Conservation (phyloP, 257 asterid genomes). For the Rhazya stricta region DNA sequence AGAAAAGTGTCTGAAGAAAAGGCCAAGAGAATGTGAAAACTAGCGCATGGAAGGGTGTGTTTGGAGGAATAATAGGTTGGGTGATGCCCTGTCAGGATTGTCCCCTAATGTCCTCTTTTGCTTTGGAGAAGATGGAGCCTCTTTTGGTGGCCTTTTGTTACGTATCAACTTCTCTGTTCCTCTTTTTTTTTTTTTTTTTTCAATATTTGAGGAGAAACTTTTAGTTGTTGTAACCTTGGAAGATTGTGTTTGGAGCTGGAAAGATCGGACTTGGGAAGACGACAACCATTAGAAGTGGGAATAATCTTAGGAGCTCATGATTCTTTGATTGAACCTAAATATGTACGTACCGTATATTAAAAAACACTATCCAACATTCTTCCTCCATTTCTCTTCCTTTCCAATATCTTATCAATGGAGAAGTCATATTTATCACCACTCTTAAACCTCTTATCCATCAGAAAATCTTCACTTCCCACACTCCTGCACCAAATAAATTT, state of each 20-base stretch:
- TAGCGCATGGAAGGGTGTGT: conserved; percentile 65
- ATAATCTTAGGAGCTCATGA: conserved; percentile 54
- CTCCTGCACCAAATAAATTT: background rate
- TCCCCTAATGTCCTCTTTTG: conserved; percentile 28
- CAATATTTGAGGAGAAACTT: conserved; percentile 19
- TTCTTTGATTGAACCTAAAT: conserved; percentile 47
- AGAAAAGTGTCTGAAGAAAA: conserved; percentile 38
- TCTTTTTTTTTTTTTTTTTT: conserved; percentile 5
- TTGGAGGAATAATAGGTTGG: conserved; percentile 62
- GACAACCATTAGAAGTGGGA: conserved; percentile 75
- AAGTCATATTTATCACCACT: too few species aligned
- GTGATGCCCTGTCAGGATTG: conserved; percentile 40
- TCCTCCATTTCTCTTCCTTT: conserved; percentile 19
- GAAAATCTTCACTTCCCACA: too few species aligned
- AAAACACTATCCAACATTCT: conserved; percentile 42
- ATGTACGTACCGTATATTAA: conserved; percentile 23
- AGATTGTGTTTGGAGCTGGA: conserved; percentile 43
- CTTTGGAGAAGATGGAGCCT: conserved; percentile 37
- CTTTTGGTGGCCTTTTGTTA: conserved; percentile 33
- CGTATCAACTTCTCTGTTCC: conserved; percentile 31
- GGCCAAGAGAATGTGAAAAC: conserved; percentile 43
- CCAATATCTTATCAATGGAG: background rate
- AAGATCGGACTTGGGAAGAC: conserved; percentile 19
- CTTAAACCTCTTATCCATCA: conserved; percentile 34
- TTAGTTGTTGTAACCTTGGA: conserved; percentile 40